These are phyloP conservation scores for Apiotrichum gracile DNA, from an alignment of 1,284 basidiomycete genomes.

Conservation along the genomic window DNA sequence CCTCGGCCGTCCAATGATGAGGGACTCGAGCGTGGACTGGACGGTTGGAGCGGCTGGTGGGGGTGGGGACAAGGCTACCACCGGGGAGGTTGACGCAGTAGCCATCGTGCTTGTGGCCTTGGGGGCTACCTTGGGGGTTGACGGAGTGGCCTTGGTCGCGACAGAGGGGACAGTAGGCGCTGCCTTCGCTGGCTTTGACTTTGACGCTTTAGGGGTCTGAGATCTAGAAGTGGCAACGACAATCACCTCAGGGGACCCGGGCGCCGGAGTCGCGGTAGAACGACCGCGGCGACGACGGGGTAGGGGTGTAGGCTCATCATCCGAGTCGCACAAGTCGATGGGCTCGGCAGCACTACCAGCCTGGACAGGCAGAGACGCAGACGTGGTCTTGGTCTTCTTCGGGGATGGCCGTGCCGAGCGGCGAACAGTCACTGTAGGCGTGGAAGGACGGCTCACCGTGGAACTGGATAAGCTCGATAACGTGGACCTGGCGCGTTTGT, in stretches of 20 bases:
- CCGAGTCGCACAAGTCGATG: neutral
- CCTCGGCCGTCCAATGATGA: constrained; percentile 1
- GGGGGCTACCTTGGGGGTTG: too few relatives aligned
- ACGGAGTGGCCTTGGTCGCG: too few relatives aligned
- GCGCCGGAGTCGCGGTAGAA: neutral
- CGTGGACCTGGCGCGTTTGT: neutral
- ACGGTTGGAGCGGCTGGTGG: neutral
- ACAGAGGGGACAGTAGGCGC: too few relatives aligned
- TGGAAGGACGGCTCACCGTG: neutral
- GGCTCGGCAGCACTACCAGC: neutral
- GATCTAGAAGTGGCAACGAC: too few relatives aligned
- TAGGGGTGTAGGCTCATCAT: neutral
- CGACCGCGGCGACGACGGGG: neutral
- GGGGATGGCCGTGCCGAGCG: neutral
- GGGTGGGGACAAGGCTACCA: neutral
- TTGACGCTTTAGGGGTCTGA: too few relatives aligned
- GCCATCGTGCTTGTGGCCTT: too few relatives aligned
- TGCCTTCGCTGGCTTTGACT: too few relatives aligned
- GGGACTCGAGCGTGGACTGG: constrained; percentile 3
- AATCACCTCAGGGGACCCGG: too few relatives aligned
- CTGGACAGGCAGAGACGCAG: too few relatives aligned
- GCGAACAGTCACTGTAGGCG: neutral
- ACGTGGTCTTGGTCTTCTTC: neutral
- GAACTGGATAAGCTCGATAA: neutral
- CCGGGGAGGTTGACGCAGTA: neutral